These are phyloP conservation scores for Cladosporium colombiae DNA, from an alignment of 2,329 filamentous ascomycete species.

Conservation along the genomic window DNA sequence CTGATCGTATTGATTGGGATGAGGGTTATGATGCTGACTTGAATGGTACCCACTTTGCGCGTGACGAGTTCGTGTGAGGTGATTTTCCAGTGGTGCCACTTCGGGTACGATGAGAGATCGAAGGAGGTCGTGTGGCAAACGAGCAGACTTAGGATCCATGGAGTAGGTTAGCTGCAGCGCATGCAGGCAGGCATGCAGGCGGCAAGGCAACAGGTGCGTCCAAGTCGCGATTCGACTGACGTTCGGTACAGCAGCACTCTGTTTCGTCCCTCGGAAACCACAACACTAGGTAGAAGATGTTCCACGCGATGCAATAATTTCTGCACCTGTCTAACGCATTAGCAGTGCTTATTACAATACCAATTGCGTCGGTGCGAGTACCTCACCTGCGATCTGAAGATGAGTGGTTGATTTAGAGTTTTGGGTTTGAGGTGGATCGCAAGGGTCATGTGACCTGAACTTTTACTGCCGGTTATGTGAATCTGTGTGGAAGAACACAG, in stretches of 20 bases:
- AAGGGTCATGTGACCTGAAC: not conserved
- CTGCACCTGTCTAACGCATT: not conserved
- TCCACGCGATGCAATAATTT: not conserved
- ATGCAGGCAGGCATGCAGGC: not conserved
- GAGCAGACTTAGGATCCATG: not conserved
- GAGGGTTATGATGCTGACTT: no score
- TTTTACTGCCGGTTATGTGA: not conserved
- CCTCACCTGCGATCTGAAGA: not conserved
- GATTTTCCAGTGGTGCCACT: not conserved
- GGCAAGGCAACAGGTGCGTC: not conserved
- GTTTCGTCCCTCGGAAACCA: not conserved
- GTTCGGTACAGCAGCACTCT: not conserved
- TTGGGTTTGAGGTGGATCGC: not conserved
- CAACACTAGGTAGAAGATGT: not conserved
- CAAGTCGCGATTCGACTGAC: not conserved
- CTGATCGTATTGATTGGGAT: not conserved
- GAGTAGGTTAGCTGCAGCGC: not conserved
- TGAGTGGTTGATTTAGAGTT: not conserved
- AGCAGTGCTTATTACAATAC: not conserved
- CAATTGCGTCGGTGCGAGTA: not conserved
- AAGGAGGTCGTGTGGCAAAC: not conserved
- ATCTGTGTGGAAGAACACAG: not conserved
- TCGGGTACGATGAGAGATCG: not conserved
- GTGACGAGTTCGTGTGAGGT: not conserved
- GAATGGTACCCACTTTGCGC: not conserved